Base-by-base conservation (phyloP, 192 early-diverging fungal genomes). In the Gigaspora rosea region DNA sequence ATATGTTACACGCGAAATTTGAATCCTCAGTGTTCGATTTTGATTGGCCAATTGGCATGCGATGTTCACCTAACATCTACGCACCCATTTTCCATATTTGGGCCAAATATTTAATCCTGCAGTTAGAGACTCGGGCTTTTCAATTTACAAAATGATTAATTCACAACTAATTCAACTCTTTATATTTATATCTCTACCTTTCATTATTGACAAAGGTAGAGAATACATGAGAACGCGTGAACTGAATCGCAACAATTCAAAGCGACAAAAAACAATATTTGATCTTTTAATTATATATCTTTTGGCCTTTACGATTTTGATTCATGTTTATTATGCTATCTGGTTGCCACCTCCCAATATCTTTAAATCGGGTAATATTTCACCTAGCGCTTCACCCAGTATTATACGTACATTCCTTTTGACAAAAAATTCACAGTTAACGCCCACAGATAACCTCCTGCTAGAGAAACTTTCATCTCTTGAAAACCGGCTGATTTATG, bases 401-500 rank as follows among this genome's bases (percentile, higher is more conserved):
- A 20, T 50, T 22, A 50, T 69, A 20, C 48, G 22, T 50, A 50
- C n/a, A 13, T 10, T 8, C 0, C 18, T 51, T 33, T 51, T 65
- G 0, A 7, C 7, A 48, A 20, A 48, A 48, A 69, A 69, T 16
- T 13, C n/a, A 13, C 11, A 51, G 22, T 13, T 48, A 20, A 20
- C 65, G 20, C 13, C 33, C 20, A 51, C 6, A 32, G 67, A 69
- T 27, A 50, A 80, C 12, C 66, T 49, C 3, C 54, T 80, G 27
- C 41, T 80, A 16, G 65, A 78, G 27, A 76, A 78, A 57, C 63
- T 80, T 16, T 15, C 47, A 50, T 71, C 77, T 10, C 27, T 54
- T 35, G 79, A 72, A 52, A 78, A 71, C 47, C 49, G 77, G 6
- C n/a, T 54, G 15, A 32, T 50, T 13, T 80, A 80, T 57, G 75